Evolutionary conservation across 352 stramenopile species (phyloP), one percentile per base, ranked within the genome.

Genomic region (Phytophthora ohioensis): DNA sequence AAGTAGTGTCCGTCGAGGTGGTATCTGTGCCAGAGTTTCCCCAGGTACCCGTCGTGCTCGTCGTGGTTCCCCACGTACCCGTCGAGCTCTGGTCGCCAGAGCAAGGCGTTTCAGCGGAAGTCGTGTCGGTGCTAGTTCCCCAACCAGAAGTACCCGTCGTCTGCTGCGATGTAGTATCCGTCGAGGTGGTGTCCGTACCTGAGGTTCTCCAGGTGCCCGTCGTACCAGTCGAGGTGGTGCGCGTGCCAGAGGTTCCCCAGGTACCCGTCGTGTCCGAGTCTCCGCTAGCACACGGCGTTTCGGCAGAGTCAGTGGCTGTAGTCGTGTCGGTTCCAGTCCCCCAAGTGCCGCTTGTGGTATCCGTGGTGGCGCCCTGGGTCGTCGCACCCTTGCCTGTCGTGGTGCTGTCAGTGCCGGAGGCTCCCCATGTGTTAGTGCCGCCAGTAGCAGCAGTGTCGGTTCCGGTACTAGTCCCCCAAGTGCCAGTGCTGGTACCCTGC

Each of bases 61-160:
- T 21, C 17, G 17, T 21, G 17, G 17, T 21, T 21, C 17, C 17
- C 17, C 17, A 21, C 17, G 0, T 21, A 21, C 17, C 43, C n/a
- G 15, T 55, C 32, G 56, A 35, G 42, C 53, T 36, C 7, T 69
- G 34, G 32, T 57, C 53, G 3, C 52, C 11, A 6, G 49, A 42
- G 49, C 49, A 56, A 5, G 52, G 32, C 8, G 52, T 58, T 9
- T 38, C 34, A 34, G 52, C 46, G 3, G 46, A 53, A 46, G n/a
- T 46, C 13, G 41, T 46, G 12, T 21, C 41, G 0, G 41, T 46
- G 17, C 17, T 21, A 46, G 41, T 11, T 46, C 41, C 41, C 41
- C 41, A 46, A 46, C 5, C 41, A 7, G 41, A 27, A 8, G 39
- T 45, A 21, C 41, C 41, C 41, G 41, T 43, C 15, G 38, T 46